Conservation (phyloP, 352 stramenopile genomes). For the Phytophthora capsici region DNA sequence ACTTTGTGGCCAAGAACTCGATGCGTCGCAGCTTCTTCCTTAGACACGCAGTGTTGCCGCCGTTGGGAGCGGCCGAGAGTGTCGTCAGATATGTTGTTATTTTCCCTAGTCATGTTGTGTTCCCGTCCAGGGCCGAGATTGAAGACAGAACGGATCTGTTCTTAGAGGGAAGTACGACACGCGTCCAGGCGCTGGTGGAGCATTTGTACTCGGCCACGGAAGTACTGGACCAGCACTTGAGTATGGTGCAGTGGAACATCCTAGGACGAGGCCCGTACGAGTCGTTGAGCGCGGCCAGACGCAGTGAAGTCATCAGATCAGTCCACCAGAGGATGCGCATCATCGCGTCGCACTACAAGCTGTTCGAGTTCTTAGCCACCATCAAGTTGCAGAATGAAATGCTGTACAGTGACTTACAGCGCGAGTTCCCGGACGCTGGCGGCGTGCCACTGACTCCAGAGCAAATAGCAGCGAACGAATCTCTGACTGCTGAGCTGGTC, state of each 20-base stretch:
- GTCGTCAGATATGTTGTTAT: conserved; percentile 81
- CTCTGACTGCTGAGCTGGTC: conserved; percentile 48
- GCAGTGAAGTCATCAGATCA: conserved; percentile 71
- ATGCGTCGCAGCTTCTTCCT: conserved; percentile 75
- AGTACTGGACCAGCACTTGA: conserved; percentile 83
- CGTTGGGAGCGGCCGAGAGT: conserved; percentile 68
- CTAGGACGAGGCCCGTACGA: conserved; percentile 79
- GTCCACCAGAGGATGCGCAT: conserved; percentile 76
- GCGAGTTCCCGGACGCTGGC: conserved; percentile 51
- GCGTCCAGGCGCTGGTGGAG: conserved; percentile 77
- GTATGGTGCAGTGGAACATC: conserved; percentile 91
- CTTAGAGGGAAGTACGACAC: conserved; percentile 73
- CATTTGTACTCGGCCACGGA: conserved; percentile 86
- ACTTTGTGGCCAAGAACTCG: conserved; percentile 85
- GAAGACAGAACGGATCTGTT: conserved; percentile 80
- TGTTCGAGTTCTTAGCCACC: conserved; percentile 85
- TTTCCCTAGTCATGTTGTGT: conserved; percentile 77
- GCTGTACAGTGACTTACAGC: conserved; percentile 73
- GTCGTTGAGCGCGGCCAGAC: conserved; percentile 63
- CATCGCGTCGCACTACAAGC: conserved; percentile 77
- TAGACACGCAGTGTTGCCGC: conserved; percentile 70
- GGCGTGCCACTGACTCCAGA: conserved; percentile 55
- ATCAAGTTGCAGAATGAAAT: conserved; percentile 89
- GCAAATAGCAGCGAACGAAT: conserved; percentile 50
- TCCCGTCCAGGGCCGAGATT: conserved; percentile 80